Evolutionary conservation across 768 basidiomycete genomes (phyloP).

Genomic region (Podaxis sp.): DNA sequence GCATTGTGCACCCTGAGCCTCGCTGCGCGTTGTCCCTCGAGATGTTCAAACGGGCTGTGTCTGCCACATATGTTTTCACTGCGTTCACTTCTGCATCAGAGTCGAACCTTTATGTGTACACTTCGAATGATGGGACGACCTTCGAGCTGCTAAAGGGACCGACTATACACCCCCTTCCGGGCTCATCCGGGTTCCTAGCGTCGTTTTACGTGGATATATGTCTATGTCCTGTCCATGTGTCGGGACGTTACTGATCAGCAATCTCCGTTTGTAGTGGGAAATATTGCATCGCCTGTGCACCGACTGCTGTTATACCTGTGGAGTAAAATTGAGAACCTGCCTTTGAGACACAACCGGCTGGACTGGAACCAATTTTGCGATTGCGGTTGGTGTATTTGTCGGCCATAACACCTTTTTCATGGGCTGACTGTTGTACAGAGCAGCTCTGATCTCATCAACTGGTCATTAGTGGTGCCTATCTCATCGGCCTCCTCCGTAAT

Average conservation of each 20-base stretch:
- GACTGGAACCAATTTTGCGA: conserved; percentile 31
- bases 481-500: conserved; percentile 24
- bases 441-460: conserved; percentile 25
- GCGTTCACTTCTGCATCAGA: conserved; percentile 30
- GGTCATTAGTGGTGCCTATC: conserved; percentile 25
- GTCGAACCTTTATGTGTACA: conserved; percentile 30
- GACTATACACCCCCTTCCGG: conserved; percentile 30
- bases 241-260: neutral
- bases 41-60: conserved; percentile 26
- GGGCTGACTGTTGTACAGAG: conserved; percentile 16
- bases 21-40: conserved; percentile 19
- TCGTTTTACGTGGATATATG: conserved; percentile 20
- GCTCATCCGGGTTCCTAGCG: conserved; percentile 31
- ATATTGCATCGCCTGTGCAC: conserved; percentile 30
- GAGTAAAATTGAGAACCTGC: neutral
- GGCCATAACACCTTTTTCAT: neutral
- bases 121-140: conserved; percentile 27
- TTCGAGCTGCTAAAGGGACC: conserved; percentile 28
- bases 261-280: conserved; percentile 20
- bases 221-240: neutral
- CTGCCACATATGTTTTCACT: conserved; percentile 28
- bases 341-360: conserved; percentile 30
- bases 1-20: neutral
- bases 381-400: conserved; percentile 19
- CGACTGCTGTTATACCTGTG: neutral